These are phyloP conservation scores for Kondoa subrosea DNA, from an alignment of 768 basidiomycete genomes.

Conservation along the genomic window DNA sequence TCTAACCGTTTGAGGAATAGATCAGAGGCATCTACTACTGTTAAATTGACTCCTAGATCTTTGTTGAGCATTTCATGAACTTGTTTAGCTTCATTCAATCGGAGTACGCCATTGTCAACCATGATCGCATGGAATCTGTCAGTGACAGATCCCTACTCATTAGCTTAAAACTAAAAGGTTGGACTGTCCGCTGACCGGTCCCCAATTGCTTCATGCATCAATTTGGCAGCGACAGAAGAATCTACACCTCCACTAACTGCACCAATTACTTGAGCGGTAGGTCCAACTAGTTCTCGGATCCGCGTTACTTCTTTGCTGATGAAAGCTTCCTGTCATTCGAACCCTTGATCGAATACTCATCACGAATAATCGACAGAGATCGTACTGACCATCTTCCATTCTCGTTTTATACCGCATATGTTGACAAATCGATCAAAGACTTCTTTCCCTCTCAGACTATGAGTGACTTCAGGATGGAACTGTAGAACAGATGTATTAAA, in stretches of 20 bases:
- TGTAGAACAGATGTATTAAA: slow-evolving; percentile 30
- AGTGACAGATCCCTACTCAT: slow-evolving; percentile 40
- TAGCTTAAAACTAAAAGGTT: neutral
- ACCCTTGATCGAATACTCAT: too few species aligned
- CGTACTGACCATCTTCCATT: slow-evolving; percentile 80
- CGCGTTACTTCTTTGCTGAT: slow-evolving; percentile 89
- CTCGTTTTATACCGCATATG: slow-evolving; percentile 60
- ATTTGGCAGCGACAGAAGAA: slow-evolving; percentile 91
- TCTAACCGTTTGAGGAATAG: slow-evolving; percentile 76
- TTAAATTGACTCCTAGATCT: slow-evolving; percentile 87
- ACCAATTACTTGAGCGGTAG: slow-evolving; percentile 87
- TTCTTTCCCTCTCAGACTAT: slow-evolving; percentile 73
- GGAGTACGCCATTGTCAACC: slow-evolving; percentile 96
- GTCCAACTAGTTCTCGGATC: slow-evolving; percentile 85
- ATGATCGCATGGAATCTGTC: slow-evolving; percentile 80
- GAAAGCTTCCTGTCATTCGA: slow-evolving; percentile 53
- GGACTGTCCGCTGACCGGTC: slow-evolving; percentile 47
- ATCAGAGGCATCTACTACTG: slow-evolving; percentile 86
- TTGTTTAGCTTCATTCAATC: slow-evolving; percentile 73
- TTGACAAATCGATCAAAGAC: slow-evolving; percentile 67
- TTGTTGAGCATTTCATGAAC: slow-evolving; percentile 84
- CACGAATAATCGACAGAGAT: slow-evolving; percentile 34
- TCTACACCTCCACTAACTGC: slow-evolving; percentile 96
- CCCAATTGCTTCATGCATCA: slow-evolving; percentile 99
- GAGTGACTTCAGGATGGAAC: slow-evolving; percentile 97